Conservation (phyloP, 1,284 basidiomycete species). For the Ceratobasidium theobromae region DNA sequence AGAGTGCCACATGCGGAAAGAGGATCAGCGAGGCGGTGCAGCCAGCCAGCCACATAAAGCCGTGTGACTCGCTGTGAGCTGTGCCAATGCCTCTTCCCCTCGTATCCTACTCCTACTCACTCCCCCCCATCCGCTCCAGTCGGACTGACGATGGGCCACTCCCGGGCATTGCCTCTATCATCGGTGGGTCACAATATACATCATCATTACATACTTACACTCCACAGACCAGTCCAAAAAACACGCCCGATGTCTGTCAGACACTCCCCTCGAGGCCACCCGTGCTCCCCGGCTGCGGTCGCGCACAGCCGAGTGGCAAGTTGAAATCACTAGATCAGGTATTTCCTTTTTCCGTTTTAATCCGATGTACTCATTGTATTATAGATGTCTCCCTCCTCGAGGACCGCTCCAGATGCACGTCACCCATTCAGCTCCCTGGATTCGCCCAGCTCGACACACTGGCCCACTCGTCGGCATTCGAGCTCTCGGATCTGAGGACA, state of each 20-base stretch:
- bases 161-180: slow-evolving; percentile 9
- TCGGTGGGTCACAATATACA: not conserved
- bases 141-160: too few relatives aligned
- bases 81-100: too few relatives aligned
- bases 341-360: slow-evolving; percentile 7
- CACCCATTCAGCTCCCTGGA: not conserved
- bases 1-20: too few relatives aligned
- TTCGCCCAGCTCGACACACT: slow-evolving; percentile 9
- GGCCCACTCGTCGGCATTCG: slow-evolving; percentile 21
- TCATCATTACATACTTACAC: not conserved
- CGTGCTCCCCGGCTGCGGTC: not conserved
- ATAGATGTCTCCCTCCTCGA: slow-evolving; percentile 26
- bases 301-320: too few relatives aligned
- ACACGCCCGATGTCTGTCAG: not conserved
- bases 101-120: too few relatives aligned
- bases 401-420: slow-evolving; percentile 6
- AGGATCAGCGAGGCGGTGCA: too few relatives aligned
- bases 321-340: slow-evolving; percentile 1
- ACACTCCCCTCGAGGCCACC: not conserved
- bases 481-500: slow-evolving; percentile 24
- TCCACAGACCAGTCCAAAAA: not conserved
- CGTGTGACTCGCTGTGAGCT: too few relatives aligned
- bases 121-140: too few relatives aligned
- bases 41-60: too few relatives aligned
- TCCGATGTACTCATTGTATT: too few relatives aligned